phyloP scores from a whole-genome alignment of 73 alveolate species.

The Stentor roeselii region DNA sequence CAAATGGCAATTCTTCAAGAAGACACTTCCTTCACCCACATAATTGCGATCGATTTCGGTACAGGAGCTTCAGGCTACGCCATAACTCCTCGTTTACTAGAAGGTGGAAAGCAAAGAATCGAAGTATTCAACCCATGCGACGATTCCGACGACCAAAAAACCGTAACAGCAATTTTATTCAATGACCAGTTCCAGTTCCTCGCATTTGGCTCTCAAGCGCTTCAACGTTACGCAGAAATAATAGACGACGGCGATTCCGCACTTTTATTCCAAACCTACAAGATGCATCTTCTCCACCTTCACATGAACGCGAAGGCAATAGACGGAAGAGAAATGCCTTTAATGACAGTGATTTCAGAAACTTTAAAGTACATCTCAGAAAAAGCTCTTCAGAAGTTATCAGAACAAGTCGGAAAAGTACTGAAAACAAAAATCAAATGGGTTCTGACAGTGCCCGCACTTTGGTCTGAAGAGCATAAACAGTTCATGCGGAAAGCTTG shows the following conservation, averaged over 20 bases:
- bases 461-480: slow-evolving; percentile 97
- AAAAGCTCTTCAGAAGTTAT: slow-evolving; percentile 87
- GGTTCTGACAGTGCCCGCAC: slow-evolving; percentile 98
- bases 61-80: slow-evolving; percentile 99
- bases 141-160: slow-evolving; percentile 95
- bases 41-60: slow-evolving; percentile 97
- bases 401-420: slow-evolving; percentile 94
- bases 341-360: slow-evolving; percentile 89
- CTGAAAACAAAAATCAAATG: slow-evolving; percentile 92
- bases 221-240: slow-evolving; percentile 92
- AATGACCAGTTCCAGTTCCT: slow-evolving; percentile 87
- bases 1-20: slow-evolving; percentile 93
- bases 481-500: slow-evolving; percentile 97
- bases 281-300: slow-evolving; percentile 93
- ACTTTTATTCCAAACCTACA: slow-evolving; percentile 88
- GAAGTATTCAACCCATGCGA: slow-evolving; percentile 99
- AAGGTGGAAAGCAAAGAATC: slow-evolving; percentile 91
- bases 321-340: slow-evolving; percentile 94
- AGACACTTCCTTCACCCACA: slow-evolving; percentile 94
- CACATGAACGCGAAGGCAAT: slow-evolving; percentile 79
- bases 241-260: slow-evolving; percentile 97
- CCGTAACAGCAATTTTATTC: slow-evolving; percentile 94
- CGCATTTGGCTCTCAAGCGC: slow-evolving; percentile 93
- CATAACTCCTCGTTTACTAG: slow-evolving; percentile 90
- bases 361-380: slow-evolving; percentile 87